Percentiles rank a stretch among this genome's conserved stretches.
These are phyloP conservation scores for Daedaleopsis nitida DNA, from an alignment of 768 basidiomycete species.

Conservation along the genomic window DNA sequence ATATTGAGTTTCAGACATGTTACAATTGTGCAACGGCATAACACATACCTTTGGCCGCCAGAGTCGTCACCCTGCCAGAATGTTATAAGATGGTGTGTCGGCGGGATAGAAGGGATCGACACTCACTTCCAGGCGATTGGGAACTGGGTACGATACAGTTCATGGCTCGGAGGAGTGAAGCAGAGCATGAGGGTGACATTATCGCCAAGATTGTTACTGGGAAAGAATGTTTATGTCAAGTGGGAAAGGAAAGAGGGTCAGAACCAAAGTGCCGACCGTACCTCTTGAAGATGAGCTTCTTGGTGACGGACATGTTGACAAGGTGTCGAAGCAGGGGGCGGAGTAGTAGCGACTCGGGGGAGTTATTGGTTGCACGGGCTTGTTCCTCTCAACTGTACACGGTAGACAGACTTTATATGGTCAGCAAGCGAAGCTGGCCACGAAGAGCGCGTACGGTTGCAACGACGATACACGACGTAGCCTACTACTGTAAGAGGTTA, in stretches of 20 bases:
- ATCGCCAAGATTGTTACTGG: constrained; percentile 9
- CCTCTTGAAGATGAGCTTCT: constrained; percentile 9
- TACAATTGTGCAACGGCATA: too few relatives aligned
- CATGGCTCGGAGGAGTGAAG: constrained; percentile 5
- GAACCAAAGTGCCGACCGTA: neutral
- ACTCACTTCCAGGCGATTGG: constrained; percentile 15
- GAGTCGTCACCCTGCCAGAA: constrained; percentile 1
- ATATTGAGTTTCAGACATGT: neutral
- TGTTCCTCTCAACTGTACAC: too few relatives aligned
- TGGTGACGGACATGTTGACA: neutral
- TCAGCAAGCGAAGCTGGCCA: too few relatives aligned
- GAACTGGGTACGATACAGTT: constrained; percentile 1
- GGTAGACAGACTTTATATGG: too few relatives aligned
- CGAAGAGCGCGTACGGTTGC: too few relatives aligned
- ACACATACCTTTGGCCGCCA: neutral
- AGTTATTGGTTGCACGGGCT: neutral
- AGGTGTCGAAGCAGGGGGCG: neutral
- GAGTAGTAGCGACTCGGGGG: neutral
- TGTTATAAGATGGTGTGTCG: neutral
- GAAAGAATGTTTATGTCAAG: neutral
- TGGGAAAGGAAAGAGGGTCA: neutral
- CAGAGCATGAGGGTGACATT: constrained; percentile 12
- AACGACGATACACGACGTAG: too few relatives aligned
- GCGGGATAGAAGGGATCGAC: neutral
- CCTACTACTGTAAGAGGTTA: neutral